phyloP scores from a whole-genome alignment of 768 basidiomycete species.

The Austroboletus festivus region DNA sequence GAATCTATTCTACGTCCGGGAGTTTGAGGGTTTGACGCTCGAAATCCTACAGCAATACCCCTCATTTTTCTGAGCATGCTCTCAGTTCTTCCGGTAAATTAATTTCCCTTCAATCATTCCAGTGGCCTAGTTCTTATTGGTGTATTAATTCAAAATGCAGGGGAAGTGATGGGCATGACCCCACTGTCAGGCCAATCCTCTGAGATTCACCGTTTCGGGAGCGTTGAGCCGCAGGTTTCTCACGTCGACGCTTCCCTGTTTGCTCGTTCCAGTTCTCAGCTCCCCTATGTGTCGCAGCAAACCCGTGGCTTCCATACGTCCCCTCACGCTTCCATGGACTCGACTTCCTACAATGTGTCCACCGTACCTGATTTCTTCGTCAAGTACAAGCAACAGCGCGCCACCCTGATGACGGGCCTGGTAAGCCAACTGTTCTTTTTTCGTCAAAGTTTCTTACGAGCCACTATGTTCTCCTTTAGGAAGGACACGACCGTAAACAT shows the following conservation, averaged over 20 bases:
- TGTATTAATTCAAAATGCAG: no score
- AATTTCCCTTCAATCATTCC: no score
- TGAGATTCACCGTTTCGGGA: no score
- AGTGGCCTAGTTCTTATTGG: no score
- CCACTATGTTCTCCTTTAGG: not conserved
- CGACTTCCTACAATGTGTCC: conserved; percentile 25
- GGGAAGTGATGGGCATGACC: no score
- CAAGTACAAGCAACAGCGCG: conserved; percentile 24
- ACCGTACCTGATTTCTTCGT: conserved; percentile 28
- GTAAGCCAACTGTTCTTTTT: conserved; percentile 6
- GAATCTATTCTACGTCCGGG: no score
- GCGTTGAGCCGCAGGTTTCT: not conserved
- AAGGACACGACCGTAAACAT: not conserved
- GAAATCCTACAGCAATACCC: no score
- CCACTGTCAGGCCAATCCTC: no score
- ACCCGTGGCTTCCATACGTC: conserved; percentile 26
- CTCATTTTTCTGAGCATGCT: no score
- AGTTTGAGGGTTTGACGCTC: no score
- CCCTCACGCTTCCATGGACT: conserved; percentile 10
- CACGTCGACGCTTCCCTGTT: not conserved
- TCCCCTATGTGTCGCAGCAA: conserved; percentile 8
- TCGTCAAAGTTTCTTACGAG: no score
- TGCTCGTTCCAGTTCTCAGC: not conserved
- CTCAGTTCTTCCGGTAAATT: no score
- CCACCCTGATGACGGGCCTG: not conserved